Conservation (phyloP, 495 filamentous ascomycete species). For the Melanomma pulvis-pyrius region DNA sequence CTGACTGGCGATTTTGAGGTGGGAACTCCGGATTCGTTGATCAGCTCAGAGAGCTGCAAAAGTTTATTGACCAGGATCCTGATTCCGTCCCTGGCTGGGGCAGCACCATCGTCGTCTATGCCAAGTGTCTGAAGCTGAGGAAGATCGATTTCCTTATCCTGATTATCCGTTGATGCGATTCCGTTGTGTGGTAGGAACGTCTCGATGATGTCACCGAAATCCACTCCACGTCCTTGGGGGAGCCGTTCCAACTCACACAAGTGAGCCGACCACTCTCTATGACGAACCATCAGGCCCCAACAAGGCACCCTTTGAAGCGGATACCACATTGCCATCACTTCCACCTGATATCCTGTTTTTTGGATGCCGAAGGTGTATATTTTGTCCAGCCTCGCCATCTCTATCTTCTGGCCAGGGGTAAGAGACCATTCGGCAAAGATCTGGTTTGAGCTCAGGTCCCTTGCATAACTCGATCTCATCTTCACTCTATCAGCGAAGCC, state of each 20-base stretch:
- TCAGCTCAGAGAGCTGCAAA: conserved; percentile 3
- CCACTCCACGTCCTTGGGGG: neutral
- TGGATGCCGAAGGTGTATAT: conserved; percentile 25
- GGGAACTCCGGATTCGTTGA: neutral
- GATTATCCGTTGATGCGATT: neutral
- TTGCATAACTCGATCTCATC: neutral
- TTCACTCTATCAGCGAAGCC: conserved; percentile 24
- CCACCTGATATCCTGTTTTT: conserved; percentile 22
- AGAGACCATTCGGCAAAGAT: neutral
- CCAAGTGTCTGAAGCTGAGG: neutral
- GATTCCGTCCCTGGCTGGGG: conserved; percentile 1
- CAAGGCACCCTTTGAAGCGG: conserved; percentile 4
- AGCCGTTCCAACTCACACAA: conserved; percentile 21
- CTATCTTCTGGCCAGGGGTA: conserved; percentile 6
- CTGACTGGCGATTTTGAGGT: neutral
- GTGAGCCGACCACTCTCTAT: conserved; percentile 30
- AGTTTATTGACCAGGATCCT: neutral
- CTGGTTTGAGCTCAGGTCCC: neutral
- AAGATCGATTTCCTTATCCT: neutral
- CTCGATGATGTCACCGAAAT: conserved; percentile 14
- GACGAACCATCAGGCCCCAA: conserved; percentile 27
- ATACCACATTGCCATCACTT: conserved; percentile 22
- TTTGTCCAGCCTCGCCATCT: conserved; percentile 6
- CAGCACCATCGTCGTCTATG: neutral
- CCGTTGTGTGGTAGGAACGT: conserved; percentile 33